Evolutionary conservation across 2,329 filamentous ascomycete genomes (phyloP).

Genomic region (Pseudocercospora fijiensis): DNA sequence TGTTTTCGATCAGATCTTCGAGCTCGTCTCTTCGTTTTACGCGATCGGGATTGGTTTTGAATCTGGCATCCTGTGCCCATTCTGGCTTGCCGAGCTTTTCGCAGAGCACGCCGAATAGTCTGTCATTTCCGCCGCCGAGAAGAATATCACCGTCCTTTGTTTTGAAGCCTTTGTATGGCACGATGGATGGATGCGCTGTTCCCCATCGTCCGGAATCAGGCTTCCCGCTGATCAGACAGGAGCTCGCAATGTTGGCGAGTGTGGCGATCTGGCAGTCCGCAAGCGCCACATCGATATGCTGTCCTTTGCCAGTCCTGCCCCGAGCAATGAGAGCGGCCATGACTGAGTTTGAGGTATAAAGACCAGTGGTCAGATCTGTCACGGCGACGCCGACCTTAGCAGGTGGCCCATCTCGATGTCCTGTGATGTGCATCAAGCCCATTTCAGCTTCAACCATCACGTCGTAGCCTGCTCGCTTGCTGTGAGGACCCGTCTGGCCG

Average conservation of each 20-base stretch:
- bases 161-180: conserved; percentile 84
- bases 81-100: conserved; percentile 58
- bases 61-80: conserved; percentile 58
- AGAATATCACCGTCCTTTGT: conserved; percentile 63
- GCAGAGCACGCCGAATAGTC: conserved; percentile 60
- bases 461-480: conserved; percentile 86
- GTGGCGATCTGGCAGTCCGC: conserved; percentile 96
- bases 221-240: conserved; percentile 81
- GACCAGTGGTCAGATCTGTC: conserved; percentile 88
- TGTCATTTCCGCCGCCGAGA: conserved; percentile 64
- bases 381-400: conserved; percentile 98
- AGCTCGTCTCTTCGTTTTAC: conserved; percentile 72
- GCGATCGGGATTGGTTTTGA: conserved; percentile 58
- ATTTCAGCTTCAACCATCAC: conserved; percentile 99
- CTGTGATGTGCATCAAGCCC: conserved; percentile 98
- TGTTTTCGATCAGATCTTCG: conserved; percentile 73
- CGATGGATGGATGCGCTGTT: conserved; percentile 96
- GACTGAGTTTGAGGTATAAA: conserved; percentile 93
- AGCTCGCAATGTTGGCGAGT: conserved; percentile 91
- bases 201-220: conserved; percentile 90
- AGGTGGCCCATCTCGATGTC: conserved; percentile 78
- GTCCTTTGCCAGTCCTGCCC: conserved; percentile 71
- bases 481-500: conserved; percentile 90
- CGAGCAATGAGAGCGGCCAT: conserved; percentile 87
- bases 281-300: conserved; percentile 87